Conservation (phyloP, 495 filamentous ascomycete genomes). For the Aspergillus heteromorphus region DNA sequence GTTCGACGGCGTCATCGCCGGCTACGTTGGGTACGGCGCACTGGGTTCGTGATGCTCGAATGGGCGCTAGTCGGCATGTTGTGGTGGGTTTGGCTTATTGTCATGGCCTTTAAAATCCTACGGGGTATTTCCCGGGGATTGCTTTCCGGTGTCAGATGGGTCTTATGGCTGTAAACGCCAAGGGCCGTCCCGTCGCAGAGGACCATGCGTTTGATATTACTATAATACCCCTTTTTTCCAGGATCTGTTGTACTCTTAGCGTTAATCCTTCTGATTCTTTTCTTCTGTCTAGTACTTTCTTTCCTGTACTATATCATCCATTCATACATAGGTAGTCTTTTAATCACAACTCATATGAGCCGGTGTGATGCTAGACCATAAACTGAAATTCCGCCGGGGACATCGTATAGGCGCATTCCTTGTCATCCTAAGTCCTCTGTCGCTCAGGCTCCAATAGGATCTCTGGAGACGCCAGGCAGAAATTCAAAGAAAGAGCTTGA, state of each 20-base stretch:
- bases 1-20: conserved; percentile 65
- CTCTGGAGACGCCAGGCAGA: too few species aligned
- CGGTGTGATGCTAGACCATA: neutral
- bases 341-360: neutral
- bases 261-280: neutral
- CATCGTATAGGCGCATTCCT: too few species aligned
- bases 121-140: conserved; percentile 55
- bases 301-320: neutral
- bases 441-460: too few species aligned
- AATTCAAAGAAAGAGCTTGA: too few species aligned
- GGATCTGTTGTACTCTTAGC: neutral
- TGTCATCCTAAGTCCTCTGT: too few species aligned
- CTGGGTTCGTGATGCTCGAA: conserved; percentile 67
- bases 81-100: conserved; percentile 81
- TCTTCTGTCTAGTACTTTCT: neutral
- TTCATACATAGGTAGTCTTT: neutral
- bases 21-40: conserved; percentile 64
- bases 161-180: conserved; percentile 60
- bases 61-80: conserved; percentile 74
- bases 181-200: neutral
- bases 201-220: neutral
- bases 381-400: too few species aligned
- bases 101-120: conserved; percentile 61
- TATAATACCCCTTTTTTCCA: neutral
- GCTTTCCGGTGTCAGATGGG: conserved; percentile 59